Evolutionary conservation across 176 grass and related monocot genomes (phyloP).

Genomic region (Areca catechu): DNA sequence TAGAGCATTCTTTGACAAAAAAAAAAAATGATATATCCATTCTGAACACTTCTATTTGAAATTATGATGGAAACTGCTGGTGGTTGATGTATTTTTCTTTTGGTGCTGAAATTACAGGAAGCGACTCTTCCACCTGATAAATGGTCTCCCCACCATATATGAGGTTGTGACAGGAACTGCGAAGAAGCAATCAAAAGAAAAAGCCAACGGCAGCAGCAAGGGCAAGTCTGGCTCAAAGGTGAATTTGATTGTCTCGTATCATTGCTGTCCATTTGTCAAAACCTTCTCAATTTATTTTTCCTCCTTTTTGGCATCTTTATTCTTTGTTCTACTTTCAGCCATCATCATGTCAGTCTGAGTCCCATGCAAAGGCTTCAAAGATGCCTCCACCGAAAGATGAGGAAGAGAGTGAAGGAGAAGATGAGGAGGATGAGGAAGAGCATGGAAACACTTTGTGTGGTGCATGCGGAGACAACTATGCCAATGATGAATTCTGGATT

Average conservation of each 20-base stretch:
- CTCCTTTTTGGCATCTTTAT: too few relatives aligned
- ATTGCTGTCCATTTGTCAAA: too few relatives aligned
- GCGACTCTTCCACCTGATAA: conserved; percentile 70
- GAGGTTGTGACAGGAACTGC: conserved; percentile 59
- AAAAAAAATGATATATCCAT: too few relatives aligned
- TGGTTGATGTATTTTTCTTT: conserved; percentile 2
- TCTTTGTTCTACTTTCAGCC: conserved; percentile 13
- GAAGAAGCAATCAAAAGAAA: conserved; percentile 57
- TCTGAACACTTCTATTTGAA: too few relatives aligned
- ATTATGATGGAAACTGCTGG: background rate
- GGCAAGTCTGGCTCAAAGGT: conserved; percentile 53
- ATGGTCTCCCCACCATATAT: conserved; percentile 69
- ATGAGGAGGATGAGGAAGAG: conserved; percentile 25
- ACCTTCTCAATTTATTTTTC: too few relatives aligned
- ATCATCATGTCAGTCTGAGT: conserved; percentile 33
- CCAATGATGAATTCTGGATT: conserved; percentile 33
- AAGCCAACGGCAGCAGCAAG: conserved; percentile 35
- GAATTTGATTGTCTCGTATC: background rate
- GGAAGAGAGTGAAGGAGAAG: conserved; percentile 54
- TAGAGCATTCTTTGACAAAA: too few relatives aligned
- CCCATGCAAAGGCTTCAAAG: conserved; percentile 46
- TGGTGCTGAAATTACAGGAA: conserved; percentile 51
- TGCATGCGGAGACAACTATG: conserved; percentile 25
- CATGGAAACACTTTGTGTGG: conserved; percentile 22
- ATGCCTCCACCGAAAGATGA: conserved; percentile 46